Evolutionary conservation across 1,284 basidiomycete genomes (phyloP), one percentile per base, ranked within the genome.

Genomic region (Trametes polyzona): DNA sequence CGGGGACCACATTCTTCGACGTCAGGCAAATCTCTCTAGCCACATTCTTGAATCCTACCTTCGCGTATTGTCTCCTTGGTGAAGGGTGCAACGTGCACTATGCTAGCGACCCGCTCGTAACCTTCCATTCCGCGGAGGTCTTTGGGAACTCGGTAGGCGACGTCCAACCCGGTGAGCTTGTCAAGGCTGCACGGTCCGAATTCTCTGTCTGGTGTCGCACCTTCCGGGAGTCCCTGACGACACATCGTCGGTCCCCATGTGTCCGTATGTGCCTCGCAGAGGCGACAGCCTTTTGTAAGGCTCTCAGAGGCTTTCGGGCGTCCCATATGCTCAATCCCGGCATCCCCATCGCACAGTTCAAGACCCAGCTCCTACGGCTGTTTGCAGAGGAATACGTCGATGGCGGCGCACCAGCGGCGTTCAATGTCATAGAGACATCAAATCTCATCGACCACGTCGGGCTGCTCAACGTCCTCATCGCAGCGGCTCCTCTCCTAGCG

Each of bases 61-160:
- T 83, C 37, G 73, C 73, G 0, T 81, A 79, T 62, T 76, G 77
- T 5, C 48, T 66, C 2, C 63, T 65, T 1, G 78, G 81, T 4
- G 73, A 78, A 32, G 69, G 67, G 7, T 82, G 78, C 55, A 60
- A 70, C 29, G 70, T 81, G 0, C 80, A 84, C 59, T 80, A 81
- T 56, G 76, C 71, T 1, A 77, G 75, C 0, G 71, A 78, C 59
- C 83, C 83, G 1, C 51, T 82, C 0, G 43, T 68, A 1, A 65
- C 73, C 5, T 85, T 84, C 67, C 81, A 83, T 64, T 70, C 83
- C 2, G 77, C 76, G 17, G 0, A 64, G 74, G 65, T 71, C 0
- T 74, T 78, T 29, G 71, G 64, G 1, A 66, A 67, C 39, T 53
- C 58, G 7, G 11, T 23, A 16, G 1, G 21, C 11, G 44, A 30